Percentiles rank a stretch among this genome's conserved stretches.
Conservation (phyloP, 2,329 filamentous ascomycete genomes). For the Capronia americana region DNA sequence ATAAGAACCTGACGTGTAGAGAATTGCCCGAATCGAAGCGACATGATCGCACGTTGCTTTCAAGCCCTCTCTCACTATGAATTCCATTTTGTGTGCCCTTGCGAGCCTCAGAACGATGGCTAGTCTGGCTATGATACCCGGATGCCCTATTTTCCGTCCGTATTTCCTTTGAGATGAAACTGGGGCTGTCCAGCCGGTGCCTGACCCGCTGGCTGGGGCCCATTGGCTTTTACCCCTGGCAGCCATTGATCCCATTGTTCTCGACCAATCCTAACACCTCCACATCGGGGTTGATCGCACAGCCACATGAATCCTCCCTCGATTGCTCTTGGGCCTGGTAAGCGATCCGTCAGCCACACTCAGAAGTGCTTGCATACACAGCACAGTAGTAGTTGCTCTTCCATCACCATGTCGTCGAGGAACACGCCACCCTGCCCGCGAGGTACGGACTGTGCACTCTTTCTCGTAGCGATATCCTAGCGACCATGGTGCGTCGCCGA, state of each 20-base stretch:
- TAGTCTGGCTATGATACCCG: conserved; percentile 23
- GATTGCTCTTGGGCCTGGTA: conserved; percentile 3
- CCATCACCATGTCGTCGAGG: background rate
- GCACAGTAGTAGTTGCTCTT: background rate
- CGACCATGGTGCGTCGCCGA: background rate
- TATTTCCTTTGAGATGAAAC: conserved; percentile 33
- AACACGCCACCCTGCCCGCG: background rate
- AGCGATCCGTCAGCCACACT: conserved; percentile 17
- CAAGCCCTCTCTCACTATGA: background rate
- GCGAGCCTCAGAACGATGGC: conserved; percentile 3
- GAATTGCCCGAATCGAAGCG: background rate
- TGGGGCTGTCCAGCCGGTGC: conserved; percentile 9
- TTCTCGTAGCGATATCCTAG: background rate
- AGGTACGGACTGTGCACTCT: background rate
- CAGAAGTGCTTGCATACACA: background rate
- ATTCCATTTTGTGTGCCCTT: conserved; percentile 3
- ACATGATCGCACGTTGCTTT: background rate
- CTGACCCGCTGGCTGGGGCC: conserved; percentile 19
- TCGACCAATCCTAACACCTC: conserved; percentile 33
- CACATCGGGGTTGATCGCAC: conserved; percentile 26
- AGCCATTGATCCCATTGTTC: conserved; percentile 30
- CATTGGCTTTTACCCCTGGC: conserved; percentile 29
- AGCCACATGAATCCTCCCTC: conserved; percentile 25
- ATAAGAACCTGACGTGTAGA: conserved; percentile 1
- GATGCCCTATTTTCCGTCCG: conserved; percentile 25